Base-by-base conservation (phyloP, 768 basidiomycete genomes). In the Termitomyces heimii region DNA sequence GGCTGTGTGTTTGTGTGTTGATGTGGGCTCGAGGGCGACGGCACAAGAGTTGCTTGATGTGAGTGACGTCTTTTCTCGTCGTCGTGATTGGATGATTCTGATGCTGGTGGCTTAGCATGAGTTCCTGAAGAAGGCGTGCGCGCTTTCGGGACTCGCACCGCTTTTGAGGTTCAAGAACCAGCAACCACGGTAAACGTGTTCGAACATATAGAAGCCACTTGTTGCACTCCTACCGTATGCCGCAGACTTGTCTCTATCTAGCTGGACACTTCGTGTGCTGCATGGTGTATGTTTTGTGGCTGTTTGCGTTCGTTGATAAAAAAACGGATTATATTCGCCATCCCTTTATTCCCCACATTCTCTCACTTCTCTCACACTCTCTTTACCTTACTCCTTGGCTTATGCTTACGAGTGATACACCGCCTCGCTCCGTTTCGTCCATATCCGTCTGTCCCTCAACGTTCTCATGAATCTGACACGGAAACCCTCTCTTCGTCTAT, bases 1-100 rank as follows among this genome's bases (percentile, higher is more conserved):
- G 65, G 95, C 94, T 54, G 95, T 97, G n/a, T 98, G 97, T 74
- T 71, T 98, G 20, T 98, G 96, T 66, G 97, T 98, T 28, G 97
- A 99, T 70, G 96, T 98, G 50, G 82, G 85, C 65, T 95, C 92
- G 67, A 80, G 96, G 40, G 95, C 95, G 49, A 96, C 92, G 4
- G 93, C 90, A 58, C 83, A 82, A 59, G 93, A 95, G 75, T 70
- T 95, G 60, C 73, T 96, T 3, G 84, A 88, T 74, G 93, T 94
- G 62, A 44, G 88, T 76, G n/a, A n/a, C 20, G 10, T 13, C 18
- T 28, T 54, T 37, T 48, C 32, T 49, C 47, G 29, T 55, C 55
- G 53, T 42, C 53, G 49, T 39, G 37, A 45, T 24, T 54, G 44
- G 42, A 46, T 67, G 39, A 60, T 50, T 28, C 14, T 62, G 37